Conservation (phyloP, 257 asterid genomes). For the Gentiana dahurica region DNA sequence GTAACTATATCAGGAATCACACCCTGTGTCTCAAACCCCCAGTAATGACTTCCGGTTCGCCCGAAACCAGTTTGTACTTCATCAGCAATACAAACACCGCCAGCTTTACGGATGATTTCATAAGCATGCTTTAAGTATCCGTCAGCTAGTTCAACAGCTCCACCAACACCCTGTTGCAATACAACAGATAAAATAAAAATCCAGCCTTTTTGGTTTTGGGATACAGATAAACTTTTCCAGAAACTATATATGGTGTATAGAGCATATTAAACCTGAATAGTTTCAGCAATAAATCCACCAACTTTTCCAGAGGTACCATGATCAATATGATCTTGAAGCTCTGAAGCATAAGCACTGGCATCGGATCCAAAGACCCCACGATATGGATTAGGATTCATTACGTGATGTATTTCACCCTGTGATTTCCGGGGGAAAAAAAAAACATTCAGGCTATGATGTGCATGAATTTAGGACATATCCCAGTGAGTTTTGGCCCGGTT, state of each 20-base stretch:
- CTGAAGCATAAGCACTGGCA: constrained; percentile 67
- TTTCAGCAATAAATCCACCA: constrained; percentile 94
- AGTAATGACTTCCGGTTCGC: constrained; percentile 87
- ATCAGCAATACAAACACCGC: constrained; percentile 97
- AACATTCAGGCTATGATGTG: constrained; percentile 4
- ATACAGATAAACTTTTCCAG: not conserved
- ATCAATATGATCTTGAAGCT: constrained; percentile 90
- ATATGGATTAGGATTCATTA: constrained; percentile 83
- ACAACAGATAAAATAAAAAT: constrained; percentile 11
- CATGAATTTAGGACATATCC: too few relatives aligned
- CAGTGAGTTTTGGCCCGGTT: too few relatives aligned
- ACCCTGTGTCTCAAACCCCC: constrained; percentile 98
- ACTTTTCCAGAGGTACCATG: constrained; percentile 89
- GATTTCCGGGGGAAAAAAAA: constrained; percentile 3
- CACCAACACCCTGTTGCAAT: constrained; percentile 83
- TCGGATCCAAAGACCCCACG: constrained; percentile 87
- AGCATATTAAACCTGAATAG: constrained; percentile 61
- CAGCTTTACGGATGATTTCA: constrained; percentile 75
- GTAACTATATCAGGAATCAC: constrained; percentile 93
- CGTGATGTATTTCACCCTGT: constrained; percentile 97
- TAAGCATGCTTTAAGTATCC: constrained; percentile 87
- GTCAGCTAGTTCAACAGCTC: constrained; percentile 93
- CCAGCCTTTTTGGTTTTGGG: not conserved
- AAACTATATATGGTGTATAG: not conserved
- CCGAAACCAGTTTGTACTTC: constrained; percentile 99